Evolutionary conservation across 164 flowering plant genomes (phyloP).

Genomic region (Taxillus chinensis): DNA sequence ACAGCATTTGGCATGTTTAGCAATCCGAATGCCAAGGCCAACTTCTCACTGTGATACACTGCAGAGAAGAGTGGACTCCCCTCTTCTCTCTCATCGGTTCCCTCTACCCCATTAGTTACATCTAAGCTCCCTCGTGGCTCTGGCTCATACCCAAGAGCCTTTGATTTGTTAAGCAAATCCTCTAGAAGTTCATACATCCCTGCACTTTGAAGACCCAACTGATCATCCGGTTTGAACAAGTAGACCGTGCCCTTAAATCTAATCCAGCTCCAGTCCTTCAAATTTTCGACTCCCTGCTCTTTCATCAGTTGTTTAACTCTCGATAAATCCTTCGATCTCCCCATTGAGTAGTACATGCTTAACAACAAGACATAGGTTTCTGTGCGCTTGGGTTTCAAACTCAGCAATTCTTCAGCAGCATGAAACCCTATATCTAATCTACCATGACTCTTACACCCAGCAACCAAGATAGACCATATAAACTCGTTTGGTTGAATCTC

Average conservation of each 20-base stretch:
- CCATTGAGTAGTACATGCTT: constrained; percentile 62
- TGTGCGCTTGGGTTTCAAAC: constrained; percentile 53
- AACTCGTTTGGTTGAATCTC: constrained; percentile 51
- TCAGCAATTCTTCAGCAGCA: constrained; percentile 70
- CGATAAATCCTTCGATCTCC: constrained; percentile 58
- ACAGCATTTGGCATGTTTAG: constrained; percentile 32
- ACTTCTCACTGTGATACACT: constrained; percentile 63
- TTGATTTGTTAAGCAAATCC: constrained; percentile 40
- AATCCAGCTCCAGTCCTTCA: constrained; percentile 71
- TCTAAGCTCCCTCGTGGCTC: constrained; percentile 21
- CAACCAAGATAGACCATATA: constrained; percentile 67
- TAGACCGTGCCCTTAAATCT: constrained; percentile 52
- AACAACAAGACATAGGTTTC: constrained; percentile 50
- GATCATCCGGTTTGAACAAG: constrained; percentile 44
- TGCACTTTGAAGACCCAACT: constrained; percentile 16
- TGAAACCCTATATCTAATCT: constrained; percentile 50
- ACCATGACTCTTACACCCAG: constrained; percentile 70
- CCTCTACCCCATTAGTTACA: background rate
- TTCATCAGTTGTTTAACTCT: constrained; percentile 58
- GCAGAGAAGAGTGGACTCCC: constrained; percentile 15
- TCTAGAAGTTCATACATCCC: constrained; percentile 29
- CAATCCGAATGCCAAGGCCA: constrained; percentile 70
- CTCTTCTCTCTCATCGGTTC: constrained; percentile 27
- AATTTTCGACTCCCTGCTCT: constrained; percentile 34
- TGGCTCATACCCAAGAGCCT: constrained; percentile 34